Percentiles rank a stretch among this genome's conserved stretches.
Conservation (phyloP, 225 moss, liverwort and hornwort species). For the Marchantia paleacea region DNA sequence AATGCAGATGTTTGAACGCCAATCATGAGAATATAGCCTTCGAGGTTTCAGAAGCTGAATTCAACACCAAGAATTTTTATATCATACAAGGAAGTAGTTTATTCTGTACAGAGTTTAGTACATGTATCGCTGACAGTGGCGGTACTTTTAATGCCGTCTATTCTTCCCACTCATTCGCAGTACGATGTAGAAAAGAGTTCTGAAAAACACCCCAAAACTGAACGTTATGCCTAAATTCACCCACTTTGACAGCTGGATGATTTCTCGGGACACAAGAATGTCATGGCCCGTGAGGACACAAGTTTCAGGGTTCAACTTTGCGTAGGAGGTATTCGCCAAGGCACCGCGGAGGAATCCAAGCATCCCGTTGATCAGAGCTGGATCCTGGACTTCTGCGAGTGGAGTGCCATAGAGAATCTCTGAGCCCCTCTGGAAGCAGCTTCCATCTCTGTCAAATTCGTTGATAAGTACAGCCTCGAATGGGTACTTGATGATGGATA, state of each 20-base stretch:
- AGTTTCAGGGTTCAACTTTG: conserved; percentile 48
- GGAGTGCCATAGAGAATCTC: conserved; percentile 44
- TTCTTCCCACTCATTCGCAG: conserved; percentile 66
- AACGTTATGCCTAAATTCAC: conserved; percentile 59
- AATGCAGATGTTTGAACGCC: too few species aligned
- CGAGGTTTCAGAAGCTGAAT: too few species aligned
- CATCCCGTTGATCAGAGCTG: conserved; percentile 37
- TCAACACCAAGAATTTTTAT: not conserved
- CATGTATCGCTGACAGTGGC: not conserved
- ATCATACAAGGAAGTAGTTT: not conserved
- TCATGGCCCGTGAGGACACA: conserved; percentile 71
- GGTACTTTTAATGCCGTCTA: conserved; percentile 41
- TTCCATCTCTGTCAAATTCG: conserved; percentile 58
- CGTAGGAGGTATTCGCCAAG: conserved; percentile 48
- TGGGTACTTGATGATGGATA: conserved; percentile 89
- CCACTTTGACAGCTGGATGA: conserved; percentile 81
- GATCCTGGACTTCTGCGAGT: conserved; percentile 21
- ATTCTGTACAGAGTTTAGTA: not conserved
- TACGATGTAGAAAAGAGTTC: conserved; percentile 69
- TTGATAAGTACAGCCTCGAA: conserved; percentile 67
- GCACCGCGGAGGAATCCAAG: conserved; percentile 47
- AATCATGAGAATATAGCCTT: too few species aligned
- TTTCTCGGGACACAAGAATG: conserved; percentile 56
- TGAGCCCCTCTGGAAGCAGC: conserved; percentile 62
- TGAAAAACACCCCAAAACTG: conserved; percentile 68